Evolutionary conservation across 495 filamentous ascomycete genomes (phyloP), one percentile per base, ranked within the genome.

Genomic region (Hypoxylon subgilvum): DNA sequence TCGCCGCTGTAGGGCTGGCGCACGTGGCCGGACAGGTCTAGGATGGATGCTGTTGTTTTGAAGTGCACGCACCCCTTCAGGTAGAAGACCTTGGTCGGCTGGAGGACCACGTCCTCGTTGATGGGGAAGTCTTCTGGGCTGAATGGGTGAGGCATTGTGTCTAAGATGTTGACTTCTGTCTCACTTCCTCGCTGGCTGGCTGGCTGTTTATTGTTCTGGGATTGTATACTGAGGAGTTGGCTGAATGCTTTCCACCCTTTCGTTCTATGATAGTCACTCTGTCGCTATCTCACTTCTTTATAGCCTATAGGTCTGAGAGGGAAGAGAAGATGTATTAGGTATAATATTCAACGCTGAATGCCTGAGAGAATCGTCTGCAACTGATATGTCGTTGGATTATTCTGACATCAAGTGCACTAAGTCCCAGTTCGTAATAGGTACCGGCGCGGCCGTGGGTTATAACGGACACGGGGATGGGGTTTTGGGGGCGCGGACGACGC

Each of bases 91-190:
- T 19, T 28, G 0, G 54, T 66, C 2, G 66, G 66, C 17, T 52
- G 38, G 3, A 69, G 56, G 43, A 45, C 44, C 10, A 58, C 58
- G 51, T 46, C 35, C 31, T 42, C 30, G 47, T 69, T 67, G 63
- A 69, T 27, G 47, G 66, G 66, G 63, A 69, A 69, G 63, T 69
- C 66, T n/a, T 69, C 63, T 6, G 66, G 66, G 52, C 57, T 51
- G 56, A 69, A 69, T 0, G 66, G 66, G 45, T 69, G 56, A 38
- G 54, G 52, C 66, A 69, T 69, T 46, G n/a, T 63, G 25, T 21
- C 31, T 3, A 3, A 27, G 12, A 14, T 48, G n/a, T 7, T 38
- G 13, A 21, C 10, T 34, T 13, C 17, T 13, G 27, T 5, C 27
- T 30, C 10, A 30, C 5, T 5, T 30, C n/a, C n/a, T n/a, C n/a